phyloP scores from a whole-genome alignment of 345 rosid species.

The Bruguiera gymnorhiza region DNA sequence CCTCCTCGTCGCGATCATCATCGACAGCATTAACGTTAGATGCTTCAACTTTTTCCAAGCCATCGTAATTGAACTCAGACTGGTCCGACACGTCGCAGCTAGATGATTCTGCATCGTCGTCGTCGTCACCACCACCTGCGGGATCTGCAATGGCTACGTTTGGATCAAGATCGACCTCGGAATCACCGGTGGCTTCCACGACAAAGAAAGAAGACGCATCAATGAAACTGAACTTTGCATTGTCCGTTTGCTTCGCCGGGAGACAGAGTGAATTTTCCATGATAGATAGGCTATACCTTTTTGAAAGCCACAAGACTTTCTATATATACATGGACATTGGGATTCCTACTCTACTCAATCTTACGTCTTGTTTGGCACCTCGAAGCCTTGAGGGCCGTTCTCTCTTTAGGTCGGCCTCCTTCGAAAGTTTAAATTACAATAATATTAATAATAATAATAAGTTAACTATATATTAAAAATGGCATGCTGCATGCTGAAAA shows the following conservation, averaged over 20 bases:
- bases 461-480: too few relatives aligned
- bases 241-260: constrained; percentile 14
- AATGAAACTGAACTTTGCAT: constrained; percentile 15
- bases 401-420: neutral
- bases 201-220: constrained; percentile 48
- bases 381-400: neutral
- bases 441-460: too few relatives aligned
- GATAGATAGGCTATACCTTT: neutral
- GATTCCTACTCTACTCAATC: too few relatives aligned
- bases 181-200: constrained; percentile 70
- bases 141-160: neutral
- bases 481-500: neutral
- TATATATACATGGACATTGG: too few relatives aligned
- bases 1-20: neutral
- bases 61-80: neutral
- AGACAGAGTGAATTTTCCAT: constrained; percentile 3
- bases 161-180: constrained; percentile 41
- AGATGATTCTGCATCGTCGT: constrained; percentile 62
- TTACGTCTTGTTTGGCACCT: neutral
- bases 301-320: too few relatives aligned
- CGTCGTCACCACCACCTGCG: constrained; percentile 2
- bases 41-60: constrained; percentile 10
- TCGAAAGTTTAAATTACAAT: too few relatives aligned
- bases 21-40: neutral
- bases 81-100: constrained; percentile 30